Conservation (phyloP, 352 stramenopile genomes). For the Globisporangium paddicum region DNA sequence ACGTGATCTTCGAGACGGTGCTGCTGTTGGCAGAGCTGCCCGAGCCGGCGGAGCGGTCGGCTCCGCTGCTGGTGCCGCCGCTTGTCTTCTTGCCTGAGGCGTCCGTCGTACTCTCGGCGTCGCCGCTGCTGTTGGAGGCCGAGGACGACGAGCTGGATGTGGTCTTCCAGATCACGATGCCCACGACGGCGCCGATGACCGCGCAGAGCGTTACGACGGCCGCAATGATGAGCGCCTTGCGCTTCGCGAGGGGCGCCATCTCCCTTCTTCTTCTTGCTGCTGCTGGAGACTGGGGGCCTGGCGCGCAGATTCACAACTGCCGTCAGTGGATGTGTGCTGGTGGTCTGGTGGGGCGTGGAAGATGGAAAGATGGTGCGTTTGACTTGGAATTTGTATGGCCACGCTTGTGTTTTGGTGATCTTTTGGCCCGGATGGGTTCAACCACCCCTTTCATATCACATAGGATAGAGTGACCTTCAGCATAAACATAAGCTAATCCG, state of each 20-base stretch:
- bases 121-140: constrained; percentile 10
- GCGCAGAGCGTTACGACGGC: constrained; percentile 37
- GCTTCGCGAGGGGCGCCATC: constrained; percentile 15
- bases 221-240: constrained; percentile 36
- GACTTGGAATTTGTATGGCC: neutral
- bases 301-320: constrained; percentile 13
- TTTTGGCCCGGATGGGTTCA: neutral
- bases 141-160: constrained; percentile 24
- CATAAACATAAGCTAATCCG: too few relatives aligned
- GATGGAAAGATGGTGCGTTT: too few relatives aligned
- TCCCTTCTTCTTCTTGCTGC: constrained; percentile 5
- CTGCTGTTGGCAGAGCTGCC: constrained; percentile 16
- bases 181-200: constrained; percentile 37
- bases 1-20: constrained; percentile 30
- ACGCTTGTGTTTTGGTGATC: neutral
- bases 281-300: neutral
- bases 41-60: constrained; percentile 17
- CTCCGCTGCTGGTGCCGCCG: constrained; percentile 1
- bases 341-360: neutral
- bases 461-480: neutral
- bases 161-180: constrained; percentile 35
- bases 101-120: constrained; percentile 6
- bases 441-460: neutral
- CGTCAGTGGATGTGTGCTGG: neutral
- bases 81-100: constrained; percentile 4